A percentile compares a stretch with the other conserved stretches of the same genome.
phyloP scores from a whole-genome alignment of 2,329 filamentous ascomycete genomes.

The Exophiala mesophila region DNA sequence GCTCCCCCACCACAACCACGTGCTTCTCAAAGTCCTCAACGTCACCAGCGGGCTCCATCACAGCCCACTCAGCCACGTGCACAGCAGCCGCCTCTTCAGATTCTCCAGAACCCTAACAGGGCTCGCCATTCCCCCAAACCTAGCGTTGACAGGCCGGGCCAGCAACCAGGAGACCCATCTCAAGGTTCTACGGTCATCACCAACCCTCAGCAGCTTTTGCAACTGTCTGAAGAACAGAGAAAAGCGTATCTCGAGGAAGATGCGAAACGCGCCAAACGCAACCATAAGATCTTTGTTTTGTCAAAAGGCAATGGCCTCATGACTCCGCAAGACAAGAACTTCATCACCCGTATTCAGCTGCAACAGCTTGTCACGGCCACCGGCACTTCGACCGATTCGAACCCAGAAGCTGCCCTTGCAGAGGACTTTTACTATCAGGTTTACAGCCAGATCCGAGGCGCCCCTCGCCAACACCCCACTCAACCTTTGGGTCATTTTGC shows the following conservation, averaged over 20 bases:
- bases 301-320: constrained; percentile 95
- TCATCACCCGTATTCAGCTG: constrained; percentile 94
- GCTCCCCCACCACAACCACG: constrained; percentile 36
- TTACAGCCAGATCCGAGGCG: constrained; percentile 86
- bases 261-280: constrained; percentile 89
- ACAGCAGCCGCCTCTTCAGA: constrained; percentile 60
- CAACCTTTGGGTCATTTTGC: constrained; percentile 95
- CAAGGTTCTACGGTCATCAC: constrained; percentile 50
- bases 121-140: constrained; percentile 43
- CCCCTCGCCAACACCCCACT: constrained; percentile 82
- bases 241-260: constrained; percentile 81
- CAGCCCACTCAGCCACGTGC: constrained; percentile 37
- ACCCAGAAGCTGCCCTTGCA: constrained; percentile 71
- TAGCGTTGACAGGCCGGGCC: constrained; percentile 29
- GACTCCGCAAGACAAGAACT: constrained; percentile 99
- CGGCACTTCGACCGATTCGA: constrained; percentile 75
- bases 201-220: constrained; percentile 67
- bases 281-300: constrained; percentile 93
- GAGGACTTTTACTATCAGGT: constrained; percentile 99
- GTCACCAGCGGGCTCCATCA: constrained; percentile 29
- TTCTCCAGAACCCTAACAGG: constrained; percentile 73
- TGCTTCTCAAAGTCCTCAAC: constrained; percentile 32
- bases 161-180: constrained; percentile 33
- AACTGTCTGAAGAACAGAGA: constrained; percentile 79
- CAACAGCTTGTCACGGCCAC: constrained; percentile 93